These are phyloP conservation scores for Pseudoperonospora humuli DNA, from an alignment of 352 stramenopile genomes.

Conservation along the genomic window DNA sequence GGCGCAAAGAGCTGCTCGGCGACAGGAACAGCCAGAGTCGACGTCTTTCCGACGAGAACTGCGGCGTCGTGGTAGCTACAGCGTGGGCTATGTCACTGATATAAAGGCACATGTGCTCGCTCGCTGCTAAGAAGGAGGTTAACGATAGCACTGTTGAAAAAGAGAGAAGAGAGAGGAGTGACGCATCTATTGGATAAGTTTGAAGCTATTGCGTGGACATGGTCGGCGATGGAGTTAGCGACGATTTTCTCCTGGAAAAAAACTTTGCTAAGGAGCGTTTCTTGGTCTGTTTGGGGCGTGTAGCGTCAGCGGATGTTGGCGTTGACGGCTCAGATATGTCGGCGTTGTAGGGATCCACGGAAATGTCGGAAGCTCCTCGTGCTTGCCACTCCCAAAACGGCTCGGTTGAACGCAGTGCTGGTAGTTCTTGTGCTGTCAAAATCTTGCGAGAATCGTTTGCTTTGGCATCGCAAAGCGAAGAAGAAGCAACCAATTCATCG, in stretches of 20 bases:
- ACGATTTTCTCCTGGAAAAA: slow-evolving; percentile 28
- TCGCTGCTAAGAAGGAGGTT: slow-evolving; percentile 46
- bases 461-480: no score
- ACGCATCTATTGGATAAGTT: no score
- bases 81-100: slow-evolving; percentile 84
- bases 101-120: slow-evolving; percentile 83
- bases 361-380: no score
- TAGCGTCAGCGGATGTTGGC: slow-evolving; percentile 2
- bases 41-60: slow-evolving; percentile 80
- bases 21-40: slow-evolving; percentile 11
- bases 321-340: slow-evolving; percentile 12
- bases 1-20: slow-evolving; percentile 22
- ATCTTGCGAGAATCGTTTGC: no score
- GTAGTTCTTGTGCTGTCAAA: no score
- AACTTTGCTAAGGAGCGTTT: slow-evolving; percentile 25
- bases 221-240: slow-evolving; percentile 12
- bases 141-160: no score
- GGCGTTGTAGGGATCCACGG: slow-evolving; percentile 12
- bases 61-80: slow-evolving; percentile 77
- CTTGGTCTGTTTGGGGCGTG: slow-evolving; percentile 11
- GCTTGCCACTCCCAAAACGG: no score
- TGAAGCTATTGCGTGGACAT: slow-evolving; percentile 5
- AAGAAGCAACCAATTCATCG: no score
- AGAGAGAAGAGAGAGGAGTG: no score
- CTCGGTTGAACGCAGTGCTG: no score